phyloP scores from a whole-genome alignment of 1,139 yeast species.

The Scheffersomyces titani region DNA sequence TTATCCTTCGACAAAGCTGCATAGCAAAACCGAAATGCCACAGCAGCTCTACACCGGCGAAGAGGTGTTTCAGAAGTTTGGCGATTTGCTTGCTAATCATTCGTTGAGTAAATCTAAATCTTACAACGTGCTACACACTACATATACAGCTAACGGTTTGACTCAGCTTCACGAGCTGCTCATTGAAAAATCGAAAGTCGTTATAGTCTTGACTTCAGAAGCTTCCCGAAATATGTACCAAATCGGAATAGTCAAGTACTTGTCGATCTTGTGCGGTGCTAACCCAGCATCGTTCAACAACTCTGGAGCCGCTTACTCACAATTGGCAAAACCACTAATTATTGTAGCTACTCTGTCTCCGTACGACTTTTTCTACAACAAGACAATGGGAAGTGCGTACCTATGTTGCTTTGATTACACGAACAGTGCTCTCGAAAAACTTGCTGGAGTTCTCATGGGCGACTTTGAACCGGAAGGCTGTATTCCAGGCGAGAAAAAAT shows the following conservation, averaged over 20 bases:
- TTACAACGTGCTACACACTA: constrained; percentile 58
- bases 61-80: constrained; percentile 57
- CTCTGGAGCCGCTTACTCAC: constrained; percentile 19
- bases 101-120: constrained; percentile 25
- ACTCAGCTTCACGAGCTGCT: constrained; percentile 59
- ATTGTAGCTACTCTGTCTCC: constrained; percentile 68
- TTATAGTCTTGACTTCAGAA: constrained; percentile 62
- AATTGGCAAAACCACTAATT: constrained; percentile 51
- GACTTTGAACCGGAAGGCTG: constrained; percentile 53
- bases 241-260: constrained; percentile 62
- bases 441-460: constrained; percentile 59
- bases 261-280: constrained; percentile 56
- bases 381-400: constrained; percentile 58
- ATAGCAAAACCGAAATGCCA: constrained; percentile 3
- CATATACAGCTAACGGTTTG: constrained; percentile 67
- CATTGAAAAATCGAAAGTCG: constrained; percentile 56
- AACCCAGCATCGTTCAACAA: constrained; percentile 38
- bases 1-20: constrained; percentile 18
- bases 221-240: constrained; percentile 67
- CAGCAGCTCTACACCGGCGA: constrained; percentile 50
- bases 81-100: constrained; percentile 41
- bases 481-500: constrained; percentile 56
- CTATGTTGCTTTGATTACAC: constrained; percentile 67
- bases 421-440: constrained; percentile 47
- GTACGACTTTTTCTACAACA: constrained; percentile 59